phyloP scores from a whole-genome alignment of 495 filamentous ascomycete genomes.

The Clohesyomyces aquaticus region DNA sequence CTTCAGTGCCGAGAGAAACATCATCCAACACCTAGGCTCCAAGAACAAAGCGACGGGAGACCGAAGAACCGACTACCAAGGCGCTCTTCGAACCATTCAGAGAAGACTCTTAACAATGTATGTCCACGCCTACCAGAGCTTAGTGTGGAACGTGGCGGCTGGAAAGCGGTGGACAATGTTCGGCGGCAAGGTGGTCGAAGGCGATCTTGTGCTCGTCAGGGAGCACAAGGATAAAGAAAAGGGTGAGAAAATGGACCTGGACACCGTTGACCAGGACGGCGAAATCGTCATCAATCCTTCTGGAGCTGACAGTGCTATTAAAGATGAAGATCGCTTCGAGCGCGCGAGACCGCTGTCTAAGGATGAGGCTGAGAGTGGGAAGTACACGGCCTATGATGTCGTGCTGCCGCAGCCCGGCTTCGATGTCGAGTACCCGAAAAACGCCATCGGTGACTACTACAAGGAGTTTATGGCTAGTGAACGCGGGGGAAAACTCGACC shows the following conservation, averaged over 20 bases:
- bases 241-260: conserved; percentile 35
- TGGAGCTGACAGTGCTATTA: conserved; percentile 58
- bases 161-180: conserved; percentile 76
- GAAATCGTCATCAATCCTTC: conserved; percentile 67
- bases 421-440: conserved; percentile 83
- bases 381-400: conserved; percentile 82
- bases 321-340: conserved; percentile 62
- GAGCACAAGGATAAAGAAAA: conserved; percentile 56
- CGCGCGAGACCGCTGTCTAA: conserved; percentile 75
- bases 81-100: conserved; percentile 75
- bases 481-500: conserved; percentile 76
- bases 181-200: conserved; percentile 72
- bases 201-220: conserved; percentile 79
- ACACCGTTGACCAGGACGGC: conserved; percentile 67
- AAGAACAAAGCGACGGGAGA: conserved; percentile 39
- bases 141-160: conserved; percentile 87
- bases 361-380: conserved; percentile 76
- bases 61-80: conserved; percentile 66
- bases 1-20: conserved; percentile 74
- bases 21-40: conserved; percentile 72
- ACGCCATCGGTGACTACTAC: conserved; percentile 82
- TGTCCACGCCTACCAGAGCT: conserved; percentile 91
- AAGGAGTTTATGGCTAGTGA: conserved; percentile 77
- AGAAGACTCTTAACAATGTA: conserved; percentile 89
- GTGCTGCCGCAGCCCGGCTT: conserved; percentile 94